These are phyloP conservation scores for Sisymbrium altissimum DNA, from an alignment of 345 rosid species.

Conservation along the genomic window DNA sequence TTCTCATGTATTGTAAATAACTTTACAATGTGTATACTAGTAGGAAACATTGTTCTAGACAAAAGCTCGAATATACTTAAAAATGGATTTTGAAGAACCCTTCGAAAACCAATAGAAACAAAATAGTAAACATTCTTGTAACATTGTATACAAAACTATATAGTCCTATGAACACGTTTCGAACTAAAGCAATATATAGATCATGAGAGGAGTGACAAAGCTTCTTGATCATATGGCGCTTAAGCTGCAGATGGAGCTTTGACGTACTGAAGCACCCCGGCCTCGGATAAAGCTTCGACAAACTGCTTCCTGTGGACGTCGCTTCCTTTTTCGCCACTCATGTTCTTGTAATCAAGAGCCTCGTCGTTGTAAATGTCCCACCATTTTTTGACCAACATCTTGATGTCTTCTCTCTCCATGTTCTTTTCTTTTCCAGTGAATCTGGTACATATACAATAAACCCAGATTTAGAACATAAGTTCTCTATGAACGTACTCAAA, in stretches of 20 bases:
- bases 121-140: neutral
- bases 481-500: neutral
- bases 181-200: neutral
- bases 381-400: slow-evolving; percentile 51
- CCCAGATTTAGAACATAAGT: neutral
- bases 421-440: slow-evolving; percentile 55
- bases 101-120: slow-evolving; percentile 5
- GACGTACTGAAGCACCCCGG: slow-evolving; percentile 23
- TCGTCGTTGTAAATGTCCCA: slow-evolving; percentile 59
- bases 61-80: neutral
- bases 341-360: slow-evolving; percentile 41
- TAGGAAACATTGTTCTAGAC: neutral
- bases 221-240: neutral
- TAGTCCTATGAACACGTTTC: slow-evolving; percentile 3
- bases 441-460: slow-evolving; percentile 20
- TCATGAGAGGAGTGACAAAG: neutral
- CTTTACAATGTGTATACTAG: neutral
- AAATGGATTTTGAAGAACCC: neutral
- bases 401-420: slow-evolving; percentile 59
- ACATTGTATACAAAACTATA: neutral
- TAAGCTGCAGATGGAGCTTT: slow-evolving; percentile 65
- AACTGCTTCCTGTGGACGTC: slow-evolving; percentile 41
- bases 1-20: neutral
- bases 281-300: slow-evolving; percentile 40
- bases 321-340: neutral